A percentile compares a stretch with the other conserved stretches of the same genome.
phyloP scores from a whole-genome alignment of 2,329 filamentous ascomycete genomes.

The Arthrobotrys musiformis region DNA sequence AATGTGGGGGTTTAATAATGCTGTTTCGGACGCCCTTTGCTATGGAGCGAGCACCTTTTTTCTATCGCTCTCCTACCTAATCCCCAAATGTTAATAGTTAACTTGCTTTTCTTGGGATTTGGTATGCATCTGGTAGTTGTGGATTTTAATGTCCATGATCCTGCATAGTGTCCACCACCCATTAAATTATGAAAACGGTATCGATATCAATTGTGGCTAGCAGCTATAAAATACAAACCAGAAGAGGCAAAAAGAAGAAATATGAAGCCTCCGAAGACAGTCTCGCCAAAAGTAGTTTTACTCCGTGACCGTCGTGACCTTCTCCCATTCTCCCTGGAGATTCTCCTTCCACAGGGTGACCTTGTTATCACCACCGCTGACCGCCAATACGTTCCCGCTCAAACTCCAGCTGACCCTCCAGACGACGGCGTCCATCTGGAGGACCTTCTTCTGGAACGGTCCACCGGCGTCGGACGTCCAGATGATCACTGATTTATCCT shows the following conservation, averaged over 20 bases:
- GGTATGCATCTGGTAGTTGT: background rate
- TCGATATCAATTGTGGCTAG: slow-evolving; percentile 42
- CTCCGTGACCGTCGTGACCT: slow-evolving; percentile 95
- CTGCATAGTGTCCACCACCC: background rate
- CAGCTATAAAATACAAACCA: slow-evolving; percentile 47
- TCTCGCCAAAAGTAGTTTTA: slow-evolving; percentile 63
- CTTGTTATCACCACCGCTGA: slow-evolving; percentile 94
- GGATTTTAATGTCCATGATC: background rate
- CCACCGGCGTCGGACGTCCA: slow-evolving; percentile 83
- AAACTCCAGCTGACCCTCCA: slow-evolving; percentile 99
- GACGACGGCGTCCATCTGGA: slow-evolving; percentile 87
- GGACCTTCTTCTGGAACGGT: slow-evolving; percentile 84
- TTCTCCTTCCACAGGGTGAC: slow-evolving; percentile 99
- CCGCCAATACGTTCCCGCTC: slow-evolving; percentile 93
- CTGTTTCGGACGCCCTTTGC: background rate
- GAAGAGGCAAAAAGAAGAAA: background rate
- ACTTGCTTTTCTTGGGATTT: background rate
- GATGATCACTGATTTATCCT: slow-evolving; percentile 97
- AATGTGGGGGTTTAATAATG: background rate
- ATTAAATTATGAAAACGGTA: slow-evolving; percentile 8
- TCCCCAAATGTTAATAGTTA: background rate
- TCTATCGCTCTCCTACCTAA: background rate
- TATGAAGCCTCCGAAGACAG: background rate
- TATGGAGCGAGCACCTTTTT: background rate
- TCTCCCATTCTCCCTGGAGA: slow-evolving; percentile 94